phyloP scores from a whole-genome alignment of 208 protist species.

The Acanthamoeba sp. region DNA sequence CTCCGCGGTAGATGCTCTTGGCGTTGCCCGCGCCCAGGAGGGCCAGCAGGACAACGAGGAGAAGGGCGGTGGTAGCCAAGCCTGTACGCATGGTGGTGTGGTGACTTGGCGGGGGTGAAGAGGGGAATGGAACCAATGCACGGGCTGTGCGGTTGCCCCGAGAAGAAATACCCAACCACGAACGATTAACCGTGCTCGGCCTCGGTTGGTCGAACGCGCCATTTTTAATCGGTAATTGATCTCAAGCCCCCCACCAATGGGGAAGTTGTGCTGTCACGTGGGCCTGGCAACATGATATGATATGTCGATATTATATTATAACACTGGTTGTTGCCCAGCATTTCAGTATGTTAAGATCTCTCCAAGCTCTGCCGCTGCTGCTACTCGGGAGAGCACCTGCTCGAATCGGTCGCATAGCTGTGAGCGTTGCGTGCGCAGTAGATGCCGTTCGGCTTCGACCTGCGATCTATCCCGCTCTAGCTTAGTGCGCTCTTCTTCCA shows the following conservation, averaged over 20 bases:
- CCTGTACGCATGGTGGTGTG: no score
- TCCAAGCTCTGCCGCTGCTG: background rate
- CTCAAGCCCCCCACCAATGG: no score
- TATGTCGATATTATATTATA: background rate
- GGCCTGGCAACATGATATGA: background rate
- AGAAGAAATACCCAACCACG: no score
- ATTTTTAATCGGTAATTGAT: no score
- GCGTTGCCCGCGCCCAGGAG: background rate
- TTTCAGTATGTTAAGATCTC: background rate
- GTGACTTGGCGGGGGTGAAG: background rate
- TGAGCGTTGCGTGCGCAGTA: background rate
- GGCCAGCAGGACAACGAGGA: background rate
- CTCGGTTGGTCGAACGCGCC: no score
- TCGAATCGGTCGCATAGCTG: background rate
- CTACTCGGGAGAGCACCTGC: background rate
- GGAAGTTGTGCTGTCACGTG: background rate
- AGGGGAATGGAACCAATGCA: background rate
- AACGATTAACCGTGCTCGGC: no score
- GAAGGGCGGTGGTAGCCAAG: no score
- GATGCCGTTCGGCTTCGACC: background rate
- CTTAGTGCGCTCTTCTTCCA: background rate
- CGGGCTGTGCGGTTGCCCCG: no score
- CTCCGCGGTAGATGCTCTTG: slow-evolving; percentile 6
- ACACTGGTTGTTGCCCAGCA: no score
- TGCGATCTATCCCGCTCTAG: background rate